Evolutionary conservation across 1,139 yeast species (phyloP).

Genomic region (Kodamaea suecica): DNA sequence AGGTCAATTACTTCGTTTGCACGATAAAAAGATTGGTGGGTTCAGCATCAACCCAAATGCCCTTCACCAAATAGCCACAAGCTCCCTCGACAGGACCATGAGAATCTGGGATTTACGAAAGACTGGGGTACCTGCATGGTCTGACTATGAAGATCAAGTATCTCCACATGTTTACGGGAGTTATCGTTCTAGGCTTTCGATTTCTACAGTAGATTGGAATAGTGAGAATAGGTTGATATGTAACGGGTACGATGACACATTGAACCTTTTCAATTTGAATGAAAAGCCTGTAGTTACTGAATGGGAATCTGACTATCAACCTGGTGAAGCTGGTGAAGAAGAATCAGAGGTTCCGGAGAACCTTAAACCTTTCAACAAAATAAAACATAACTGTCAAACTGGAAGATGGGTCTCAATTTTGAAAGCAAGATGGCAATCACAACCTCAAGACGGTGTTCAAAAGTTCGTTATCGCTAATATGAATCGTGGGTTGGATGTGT

Average conservation of each 20-base stretch:
- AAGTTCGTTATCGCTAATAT: slow-evolving; percentile 91
- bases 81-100: slow-evolving; percentile 80
- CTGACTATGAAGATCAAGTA: slow-evolving; percentile 32
- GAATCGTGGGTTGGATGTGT: slow-evolving; percentile 83
- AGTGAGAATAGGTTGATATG: slow-evolving; percentile 71
- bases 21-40: slow-evolving; percentile 90
- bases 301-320: slow-evolving; percentile 25
- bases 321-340: slow-evolving; percentile 17
- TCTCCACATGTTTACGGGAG: slow-evolving; percentile 60
- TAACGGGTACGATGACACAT: slow-evolving; percentile 88
- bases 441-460: slow-evolving; percentile 68
- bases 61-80: slow-evolving; percentile 68
- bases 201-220: slow-evolving; percentile 88
- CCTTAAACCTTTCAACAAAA: slow-evolving; percentile 54
- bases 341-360: slow-evolving; percentile 25
- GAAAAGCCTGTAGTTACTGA: slow-evolving; percentile 21
- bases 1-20: slow-evolving; percentile 51
- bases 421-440: slow-evolving; percentile 76
- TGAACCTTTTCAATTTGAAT: slow-evolving; percentile 49
- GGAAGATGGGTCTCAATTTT: slow-evolving; percentile 95
- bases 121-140: slow-evolving; percentile 38
- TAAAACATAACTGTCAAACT: slow-evolving; percentile 89
- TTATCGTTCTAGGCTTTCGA: slow-evolving; percentile 70
- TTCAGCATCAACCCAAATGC: slow-evolving; percentile 70
- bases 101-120: slow-evolving; percentile 83